Percentiles rank a stretch among this genome's conserved stretches.
Evolutionary conservation across 2,329 filamentous ascomycete species (phyloP).

Genomic region (Monosporascus sp.): DNA sequence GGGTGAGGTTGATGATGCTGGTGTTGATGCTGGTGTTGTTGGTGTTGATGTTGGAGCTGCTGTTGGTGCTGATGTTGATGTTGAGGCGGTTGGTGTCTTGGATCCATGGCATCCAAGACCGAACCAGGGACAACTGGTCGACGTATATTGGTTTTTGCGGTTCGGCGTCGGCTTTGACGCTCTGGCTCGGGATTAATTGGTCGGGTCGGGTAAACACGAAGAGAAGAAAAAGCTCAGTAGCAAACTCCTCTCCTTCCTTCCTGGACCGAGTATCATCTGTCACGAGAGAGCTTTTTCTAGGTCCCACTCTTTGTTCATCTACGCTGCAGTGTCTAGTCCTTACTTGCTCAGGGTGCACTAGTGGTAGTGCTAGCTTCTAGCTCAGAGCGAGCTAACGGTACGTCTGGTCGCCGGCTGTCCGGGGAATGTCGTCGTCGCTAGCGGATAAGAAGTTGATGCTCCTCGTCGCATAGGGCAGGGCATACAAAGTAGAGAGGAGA

Average conservation of each 20-base stretch:
- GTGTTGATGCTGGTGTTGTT: neutral
- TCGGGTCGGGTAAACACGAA: neutral
- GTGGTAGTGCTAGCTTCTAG: no score
- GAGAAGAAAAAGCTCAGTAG: neutral
- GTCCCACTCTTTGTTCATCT: neutral
- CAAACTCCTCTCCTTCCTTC: neutral
- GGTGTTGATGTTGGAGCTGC: neutral
- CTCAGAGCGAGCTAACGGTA: no score
- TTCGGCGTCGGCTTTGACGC: neutral
- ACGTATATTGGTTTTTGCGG: neutral
- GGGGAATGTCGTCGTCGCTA: no score
- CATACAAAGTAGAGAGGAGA: no score
- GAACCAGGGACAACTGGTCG: neutral
- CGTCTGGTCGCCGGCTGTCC: no score
- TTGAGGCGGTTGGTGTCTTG: neutral
- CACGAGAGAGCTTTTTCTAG: neutral
- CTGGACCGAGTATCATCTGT: neutral
- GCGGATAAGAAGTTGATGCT: no score
- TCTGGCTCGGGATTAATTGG: neutral
- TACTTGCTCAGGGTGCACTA: neutral
- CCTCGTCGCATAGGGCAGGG: no score
- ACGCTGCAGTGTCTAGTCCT: neutral
- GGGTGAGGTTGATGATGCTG: conserved; percentile 4
- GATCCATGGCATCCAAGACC: neutral
- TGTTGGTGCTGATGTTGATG: neutral